Evolutionary conservation across 1,139 yeast genomes (phyloP).

Genomic region (Geotrichum reessii): DNA sequence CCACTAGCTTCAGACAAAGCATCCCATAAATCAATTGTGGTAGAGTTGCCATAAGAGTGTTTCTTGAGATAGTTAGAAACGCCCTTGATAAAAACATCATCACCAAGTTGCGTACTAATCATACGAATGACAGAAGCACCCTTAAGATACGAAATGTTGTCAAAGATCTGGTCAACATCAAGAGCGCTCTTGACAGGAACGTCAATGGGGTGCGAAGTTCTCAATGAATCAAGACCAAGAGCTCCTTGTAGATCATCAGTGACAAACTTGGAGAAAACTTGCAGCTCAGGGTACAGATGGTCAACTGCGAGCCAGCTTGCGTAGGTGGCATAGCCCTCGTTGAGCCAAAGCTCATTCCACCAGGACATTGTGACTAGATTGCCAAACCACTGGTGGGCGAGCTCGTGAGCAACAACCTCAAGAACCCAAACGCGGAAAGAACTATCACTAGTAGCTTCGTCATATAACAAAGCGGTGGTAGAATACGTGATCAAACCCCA

Average conservation of each 20-base stretch:
- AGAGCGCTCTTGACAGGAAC: constrained; percentile 69
- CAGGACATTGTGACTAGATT: constrained; percentile 78
- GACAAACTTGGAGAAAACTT: constrained; percentile 58
- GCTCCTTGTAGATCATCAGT: constrained; percentile 61
- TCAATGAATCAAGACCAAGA: constrained; percentile 57
- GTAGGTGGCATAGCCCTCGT: constrained; percentile 83
- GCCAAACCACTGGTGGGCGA: constrained; percentile 85
- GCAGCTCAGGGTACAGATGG: constrained; percentile 65
- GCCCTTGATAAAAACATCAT: constrained; percentile 60
- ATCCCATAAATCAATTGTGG: constrained; percentile 55
- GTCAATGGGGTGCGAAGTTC: constrained; percentile 74
- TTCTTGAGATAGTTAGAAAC: constrained; percentile 59
- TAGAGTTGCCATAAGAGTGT: constrained; percentile 55
- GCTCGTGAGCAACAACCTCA: constrained; percentile 74
- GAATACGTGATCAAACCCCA: constrained; percentile 74
- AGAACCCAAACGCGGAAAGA: constrained; percentile 62
- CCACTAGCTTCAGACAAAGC: constrained; percentile 53
- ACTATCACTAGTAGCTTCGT: constrained; percentile 50
- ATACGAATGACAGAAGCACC: constrained; percentile 72
- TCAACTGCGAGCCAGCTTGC: constrained; percentile 66
- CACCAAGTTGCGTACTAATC: constrained; percentile 66
- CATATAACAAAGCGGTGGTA: constrained; percentile 60
- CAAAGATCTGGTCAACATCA: constrained; percentile 74
- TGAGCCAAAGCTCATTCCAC: constrained; percentile 83
- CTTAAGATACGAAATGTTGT: constrained; percentile 68